Percentiles rank a stretch among this genome's conserved stretches.
These are phyloP conservation scores for Hericium alpestre DNA, from an alignment of 768 basidiomycete genomes.

Conservation along the genomic window DNA sequence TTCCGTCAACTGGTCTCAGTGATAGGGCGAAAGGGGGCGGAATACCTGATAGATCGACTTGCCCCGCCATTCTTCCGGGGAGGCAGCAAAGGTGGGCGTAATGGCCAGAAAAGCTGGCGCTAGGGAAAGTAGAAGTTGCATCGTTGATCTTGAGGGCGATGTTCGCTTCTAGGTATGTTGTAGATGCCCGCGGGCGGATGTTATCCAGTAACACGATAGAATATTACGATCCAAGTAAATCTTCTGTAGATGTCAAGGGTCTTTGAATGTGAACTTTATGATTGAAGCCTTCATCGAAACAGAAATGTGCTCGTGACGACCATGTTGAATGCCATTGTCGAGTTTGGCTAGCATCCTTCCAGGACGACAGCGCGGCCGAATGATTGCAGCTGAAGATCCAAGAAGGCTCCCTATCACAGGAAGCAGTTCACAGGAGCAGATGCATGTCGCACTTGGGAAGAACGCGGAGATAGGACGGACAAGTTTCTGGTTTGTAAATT, in stretches of 20 bases:
- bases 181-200: neutral
- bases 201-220: neutral
- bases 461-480: neutral
- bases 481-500: neutral
- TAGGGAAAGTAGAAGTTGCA: neutral
- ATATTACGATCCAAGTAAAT: neutral
- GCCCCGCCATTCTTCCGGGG: neutral
- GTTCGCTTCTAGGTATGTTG: neutral
- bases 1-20: neutral
- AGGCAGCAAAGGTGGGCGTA: neutral
- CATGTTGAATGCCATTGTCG: neutral
- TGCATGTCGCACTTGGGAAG: too few species aligned
- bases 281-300: too few species aligned
- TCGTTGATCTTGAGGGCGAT: neutral
- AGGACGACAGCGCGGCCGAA: too few species aligned
- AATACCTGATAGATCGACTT: constrained; percentile 1
- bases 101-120: neutral
- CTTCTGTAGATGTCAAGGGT: neutral
- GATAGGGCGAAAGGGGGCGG: neutral
- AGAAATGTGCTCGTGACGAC: neutral
- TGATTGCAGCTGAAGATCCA: too few species aligned
- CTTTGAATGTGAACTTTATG: neutral
- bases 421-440: too few species aligned
- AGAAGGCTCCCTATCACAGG: too few species aligned
- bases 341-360: too few species aligned